Evolutionary conservation across 495 filamentous ascomycete species (phyloP).

Genomic region (Rusavskia elegans): DNA sequence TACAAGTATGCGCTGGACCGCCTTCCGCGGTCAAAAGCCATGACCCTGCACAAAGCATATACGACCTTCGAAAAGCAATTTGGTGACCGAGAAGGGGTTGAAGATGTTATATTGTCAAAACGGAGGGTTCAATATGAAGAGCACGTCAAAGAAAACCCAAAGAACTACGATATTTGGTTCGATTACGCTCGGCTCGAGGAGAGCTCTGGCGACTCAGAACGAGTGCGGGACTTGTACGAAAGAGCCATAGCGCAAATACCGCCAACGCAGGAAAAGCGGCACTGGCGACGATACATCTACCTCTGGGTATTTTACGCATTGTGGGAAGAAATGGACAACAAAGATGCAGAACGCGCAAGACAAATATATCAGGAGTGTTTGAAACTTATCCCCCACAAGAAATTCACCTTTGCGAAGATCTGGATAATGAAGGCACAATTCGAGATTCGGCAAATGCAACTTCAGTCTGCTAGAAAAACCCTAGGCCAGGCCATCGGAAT

Average conservation of each 20-base stretch:
- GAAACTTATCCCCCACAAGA: constrained; percentile 81
- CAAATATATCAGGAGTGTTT: constrained; percentile 47
- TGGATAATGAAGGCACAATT: constrained; percentile 92
- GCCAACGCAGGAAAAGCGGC: constrained; percentile 88
- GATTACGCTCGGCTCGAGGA: no score
- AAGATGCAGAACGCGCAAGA: no score
- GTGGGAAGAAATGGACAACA: no score
- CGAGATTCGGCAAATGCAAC: constrained; percentile 72
- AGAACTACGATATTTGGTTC: no score
- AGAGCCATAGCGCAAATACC: constrained; percentile 91
- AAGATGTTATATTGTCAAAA: constrained; percentile 61
- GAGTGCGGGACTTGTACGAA: constrained; percentile 72
- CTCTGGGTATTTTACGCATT: constrained; percentile 98
- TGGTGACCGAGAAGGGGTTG: constrained; percentile 83
- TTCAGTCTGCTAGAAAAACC: constrained; percentile 26
- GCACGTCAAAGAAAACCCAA: no score
- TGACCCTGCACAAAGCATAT: constrained; percentile 75
- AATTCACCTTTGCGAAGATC: constrained; percentile 93
- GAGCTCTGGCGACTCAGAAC: no score
- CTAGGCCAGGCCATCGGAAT: no score
- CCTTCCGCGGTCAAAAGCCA: constrained; percentile 72
- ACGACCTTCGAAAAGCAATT: constrained; percentile 98
- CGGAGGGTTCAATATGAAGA: no score
- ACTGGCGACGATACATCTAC: constrained; percentile 96
- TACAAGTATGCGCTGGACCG: constrained; percentile 94